Conservation (phyloP, 2,329 filamentous ascomycete species). For the Epichloe bromicola region DNA sequence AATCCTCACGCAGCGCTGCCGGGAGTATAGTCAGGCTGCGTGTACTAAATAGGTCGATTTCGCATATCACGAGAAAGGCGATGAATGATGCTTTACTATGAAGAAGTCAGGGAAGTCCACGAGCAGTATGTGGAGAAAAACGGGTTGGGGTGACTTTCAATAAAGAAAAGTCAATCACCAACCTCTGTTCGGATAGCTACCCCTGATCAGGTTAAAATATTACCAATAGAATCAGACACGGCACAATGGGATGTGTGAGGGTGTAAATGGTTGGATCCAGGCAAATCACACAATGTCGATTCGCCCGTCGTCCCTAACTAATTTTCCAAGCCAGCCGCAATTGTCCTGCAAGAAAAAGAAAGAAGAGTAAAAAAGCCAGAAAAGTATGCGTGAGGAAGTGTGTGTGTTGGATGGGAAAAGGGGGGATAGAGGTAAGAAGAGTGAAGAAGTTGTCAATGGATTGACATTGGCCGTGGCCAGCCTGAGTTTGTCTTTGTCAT, state of each 20-base stretch:
- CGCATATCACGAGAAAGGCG: not conserved
- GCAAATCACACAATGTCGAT: conserved; percentile 3
- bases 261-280: conserved; percentile 5
- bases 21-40: not conserved
- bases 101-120: not conserved
- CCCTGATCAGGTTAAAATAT: conserved; percentile 1
- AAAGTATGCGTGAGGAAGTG: not conserved
- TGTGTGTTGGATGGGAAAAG: not conserved
- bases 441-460: not conserved
- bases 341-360: conserved; percentile 2
- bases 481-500: conserved; percentile 1
- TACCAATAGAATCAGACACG: conserved; percentile 2
- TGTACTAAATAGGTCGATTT: not conserved
- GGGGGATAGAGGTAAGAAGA: conserved; percentile 1
- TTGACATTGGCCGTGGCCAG: not conserved
- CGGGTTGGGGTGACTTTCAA: not conserved
- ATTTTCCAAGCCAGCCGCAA: conserved; percentile 1
- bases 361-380: not conserved
- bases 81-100: not conserved
- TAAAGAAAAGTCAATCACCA: conserved; percentile 3
- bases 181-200: conserved; percentile 3
- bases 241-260: conserved; percentile 2
- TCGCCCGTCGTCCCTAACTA: conserved; percentile 1
- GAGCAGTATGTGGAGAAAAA: not conserved
- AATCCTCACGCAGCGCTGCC: not conserved